Evolutionary conservation across 164 flowering plant species (phyloP), one percentile per base, ranked within the genome.

Genomic region (Vitis rupestris): DNA sequence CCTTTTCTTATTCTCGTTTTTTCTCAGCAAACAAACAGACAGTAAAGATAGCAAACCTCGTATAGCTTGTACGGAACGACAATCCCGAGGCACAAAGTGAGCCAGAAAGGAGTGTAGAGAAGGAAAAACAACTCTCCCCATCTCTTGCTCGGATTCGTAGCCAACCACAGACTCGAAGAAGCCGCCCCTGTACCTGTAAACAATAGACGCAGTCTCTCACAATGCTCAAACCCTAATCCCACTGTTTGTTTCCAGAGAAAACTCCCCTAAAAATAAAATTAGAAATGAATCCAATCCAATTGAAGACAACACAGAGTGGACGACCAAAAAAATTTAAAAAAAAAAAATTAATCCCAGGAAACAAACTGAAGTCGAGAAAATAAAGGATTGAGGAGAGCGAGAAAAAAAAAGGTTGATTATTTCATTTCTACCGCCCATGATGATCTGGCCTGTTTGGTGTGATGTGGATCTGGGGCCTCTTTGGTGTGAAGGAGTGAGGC

Each of bases 121-220:
- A 95, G 89, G 71, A 95, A 95, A 72, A 93, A 93, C 59, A 93
- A 30, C 76, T 95, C 99, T 11, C 86, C 97, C 99, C 98, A 95
- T 88, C 96, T 78, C 85, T 95, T 95, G 82, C 99, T 95, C 1
- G 91, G 92, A 74, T 88, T 87, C 13, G 84, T 64, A 67, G 99
- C 87, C n/a, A 93, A 71, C 99, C 98, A 95, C 9, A 82, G 67
- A 71, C 81, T 82, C 13, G 81, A 65, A 65, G 70, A 10, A 65
- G 60, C 67, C 37, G 53, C 64, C 14, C 61, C 68, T 31, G 17
- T 6, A 70, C 61, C 73, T 74, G 72, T 51, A 8, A 9, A 64
- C 6, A 4, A 8, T 17, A 2, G 19, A 62, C n/a, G 54, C n/a
- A 0, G 15, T 3, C 4, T 37, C 44, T 37, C 44, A 37, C 44